phyloP scores from a whole-genome alignment of 23 red algal genomes.

The Agarophyton chilense region DNA sequence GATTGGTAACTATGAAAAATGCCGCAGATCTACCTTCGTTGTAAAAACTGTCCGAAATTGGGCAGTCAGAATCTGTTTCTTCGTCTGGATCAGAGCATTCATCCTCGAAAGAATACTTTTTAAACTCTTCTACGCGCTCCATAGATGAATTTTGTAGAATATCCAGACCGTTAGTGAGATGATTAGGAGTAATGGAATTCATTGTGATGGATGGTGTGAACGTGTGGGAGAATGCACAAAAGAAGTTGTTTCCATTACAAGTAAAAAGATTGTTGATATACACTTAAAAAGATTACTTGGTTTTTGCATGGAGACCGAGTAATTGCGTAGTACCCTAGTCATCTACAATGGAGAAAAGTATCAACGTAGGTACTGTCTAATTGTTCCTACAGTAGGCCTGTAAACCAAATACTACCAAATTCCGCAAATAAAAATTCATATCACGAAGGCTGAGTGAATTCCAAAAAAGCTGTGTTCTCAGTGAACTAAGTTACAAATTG shows the following conservation, averaged over 20 bases:
- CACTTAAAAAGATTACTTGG: not conserved
- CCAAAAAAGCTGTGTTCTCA: no score
- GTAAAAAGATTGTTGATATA: not conserved
- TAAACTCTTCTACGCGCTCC: not conserved
- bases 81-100: not conserved
- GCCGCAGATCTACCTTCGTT: not conserved
- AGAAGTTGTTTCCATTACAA: not conserved
- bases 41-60: slow-evolving; percentile 2
- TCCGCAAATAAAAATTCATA: no score
- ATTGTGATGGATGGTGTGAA: no score
- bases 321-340: not conserved
- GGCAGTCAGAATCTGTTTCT: not conserved
- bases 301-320: not conserved
- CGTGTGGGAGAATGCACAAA: no score
- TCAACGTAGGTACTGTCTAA: no score
- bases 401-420: no score
- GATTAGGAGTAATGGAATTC: not conserved
- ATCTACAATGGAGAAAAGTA: no score
- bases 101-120: not conserved
- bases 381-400: no score
- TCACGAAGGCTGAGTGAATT: no score
- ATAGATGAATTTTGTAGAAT: not conserved
- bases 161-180: not conserved
- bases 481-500: no score
- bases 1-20: slow-evolving; percentile 7